Conservation (phyloP, 2,329 filamentous ascomycete genomes). For the Chaetothyriales sp. region DNA sequence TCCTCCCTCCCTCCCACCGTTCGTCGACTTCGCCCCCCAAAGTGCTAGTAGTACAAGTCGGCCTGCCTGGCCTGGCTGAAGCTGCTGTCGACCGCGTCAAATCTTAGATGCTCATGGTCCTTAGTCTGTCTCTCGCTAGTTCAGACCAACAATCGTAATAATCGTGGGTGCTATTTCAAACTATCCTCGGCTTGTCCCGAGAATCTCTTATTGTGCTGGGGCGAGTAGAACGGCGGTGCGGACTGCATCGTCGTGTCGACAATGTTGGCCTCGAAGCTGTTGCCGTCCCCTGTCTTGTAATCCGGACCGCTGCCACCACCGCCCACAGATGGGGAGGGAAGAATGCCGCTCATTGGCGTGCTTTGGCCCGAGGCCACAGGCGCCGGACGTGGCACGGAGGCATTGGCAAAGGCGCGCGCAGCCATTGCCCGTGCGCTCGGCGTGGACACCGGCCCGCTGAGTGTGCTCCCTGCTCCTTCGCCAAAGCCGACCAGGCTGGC, state of each 20-base stretch:
- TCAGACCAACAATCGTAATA: too few relatives aligned
- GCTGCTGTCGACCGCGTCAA: too few relatives aligned
- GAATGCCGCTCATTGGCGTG: slow-evolving; percentile 29
- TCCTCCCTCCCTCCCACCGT: too few relatives aligned
- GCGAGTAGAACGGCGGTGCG: slow-evolving; percentile 35
- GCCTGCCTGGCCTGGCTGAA: too few relatives aligned
- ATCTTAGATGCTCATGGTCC: neutral
- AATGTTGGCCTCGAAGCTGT: slow-evolving; percentile 32
- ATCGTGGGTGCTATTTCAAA: slow-evolving; percentile 23
- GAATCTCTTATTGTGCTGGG: slow-evolving; percentile 10
- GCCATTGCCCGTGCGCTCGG: slow-evolving; percentile 30
- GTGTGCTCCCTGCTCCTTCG: slow-evolving; percentile 74
- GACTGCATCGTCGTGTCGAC: slow-evolving; percentile 50
- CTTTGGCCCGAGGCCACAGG: slow-evolving; percentile 18
- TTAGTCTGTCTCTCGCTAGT: neutral
- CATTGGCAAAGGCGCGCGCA: slow-evolving; percentile 23
- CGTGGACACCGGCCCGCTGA: slow-evolving; percentile 60
- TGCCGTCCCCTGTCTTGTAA: too few relatives aligned
- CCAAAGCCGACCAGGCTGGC: slow-evolving; percentile 82
- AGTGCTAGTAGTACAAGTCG: neutral
- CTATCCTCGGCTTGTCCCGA: slow-evolving; percentile 43
- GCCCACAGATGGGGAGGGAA: slow-evolving; percentile 18
- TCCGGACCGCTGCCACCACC: slow-evolving; percentile 23
- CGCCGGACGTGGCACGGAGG: slow-evolving; percentile 17
- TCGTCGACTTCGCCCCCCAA: too few relatives aligned